A percentile compares a stretch with the other conserved stretches of the same genome.
Evolutionary conservation across 345 rosid species (phyloP).

Genomic region (Ricinus communis): DNA sequence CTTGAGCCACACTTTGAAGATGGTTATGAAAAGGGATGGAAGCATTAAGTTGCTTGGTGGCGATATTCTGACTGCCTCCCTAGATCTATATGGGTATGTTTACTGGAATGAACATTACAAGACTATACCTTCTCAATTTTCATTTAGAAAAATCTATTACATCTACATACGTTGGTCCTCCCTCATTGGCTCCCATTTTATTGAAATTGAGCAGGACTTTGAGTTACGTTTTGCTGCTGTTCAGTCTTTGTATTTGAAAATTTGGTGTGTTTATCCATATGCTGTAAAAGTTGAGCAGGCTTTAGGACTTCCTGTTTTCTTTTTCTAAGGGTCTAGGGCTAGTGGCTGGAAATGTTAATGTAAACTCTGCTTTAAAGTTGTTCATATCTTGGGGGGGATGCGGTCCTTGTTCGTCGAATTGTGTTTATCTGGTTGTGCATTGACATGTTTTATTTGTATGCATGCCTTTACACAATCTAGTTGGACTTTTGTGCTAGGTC

Average conservation of each 20-base stretch:
- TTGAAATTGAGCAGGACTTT: background rate
- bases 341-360: background rate
- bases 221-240: background rate
- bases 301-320: background rate
- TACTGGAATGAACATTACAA: background rate
- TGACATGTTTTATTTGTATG: background rate
- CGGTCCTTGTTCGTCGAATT: background rate
- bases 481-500: background rate
- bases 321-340: too few relatives aligned
- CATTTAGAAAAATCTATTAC: background rate
- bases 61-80: constrained; percentile 1
- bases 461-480: background rate
- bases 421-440: background rate
- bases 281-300: background rate
- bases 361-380: background rate
- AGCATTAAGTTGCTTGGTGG: constrained; percentile 34
- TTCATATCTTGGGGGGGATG: background rate
- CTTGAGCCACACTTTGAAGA: constrained; percentile 76
- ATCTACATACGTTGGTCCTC: constrained; percentile 3
- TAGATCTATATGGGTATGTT: background rate
- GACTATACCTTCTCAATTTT: background rate
- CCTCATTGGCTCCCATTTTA: background rate
- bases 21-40: constrained; percentile 73
- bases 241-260: background rate
- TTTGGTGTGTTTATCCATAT: background rate